Evolutionary conservation across 805 yeast genomes (phyloP), one percentile per base, ranked within the genome.

Genomic region (Kuraishia hungarica): DNA sequence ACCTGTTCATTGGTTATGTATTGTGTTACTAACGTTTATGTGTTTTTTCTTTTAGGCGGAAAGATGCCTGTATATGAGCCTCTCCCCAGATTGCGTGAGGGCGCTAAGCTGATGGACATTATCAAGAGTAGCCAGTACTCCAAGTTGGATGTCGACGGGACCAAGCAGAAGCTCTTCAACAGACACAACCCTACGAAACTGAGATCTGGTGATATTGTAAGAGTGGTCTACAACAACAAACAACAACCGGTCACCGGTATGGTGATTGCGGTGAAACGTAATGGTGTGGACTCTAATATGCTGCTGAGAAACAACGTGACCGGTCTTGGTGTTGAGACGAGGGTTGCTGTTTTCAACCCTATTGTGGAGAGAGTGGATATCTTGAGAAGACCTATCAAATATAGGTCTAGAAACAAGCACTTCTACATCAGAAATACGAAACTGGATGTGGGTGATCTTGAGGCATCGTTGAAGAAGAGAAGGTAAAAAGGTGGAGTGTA

Each of bases 371-470:
- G 86, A 69, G 77, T 93, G 54, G 97, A 92, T 70, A 69, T 91
- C 47, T 70, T 93, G 58, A 80, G 87, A 70, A 85, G 85, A 70
- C 93, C 96, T 46, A 70, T 73, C 59, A 81, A 79, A 65, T 84
- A 89, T 70, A 82, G 87, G 76, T 76, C 79, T 59, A 83, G 96
- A 80, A 82, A 83, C 72, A 93, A 89, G 77, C 93, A 90, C 63
- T 92, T 86, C 78, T 94, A 89, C 72, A 87, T 94, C 66, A 87
- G 97, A 74, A 86, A 80, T 69, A 77, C 86, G 53, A 84, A 82
- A 65, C 72, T 84, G 68, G 96, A 89, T 69, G 92, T 86, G 52
- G 86, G 83, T 59, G 91, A 86, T 66, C 69, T 86, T 57, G 88
- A 83, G 63, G 28, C 29, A 3, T 22, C 51, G 35, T 23, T 49